Percentiles rank a stretch among this genome's conserved stretches.
These are phyloP conservation scores for Actinomucor elegans DNA, from an alignment of 371 early-diverging fungal species.

Conservation along the genomic window DNA sequence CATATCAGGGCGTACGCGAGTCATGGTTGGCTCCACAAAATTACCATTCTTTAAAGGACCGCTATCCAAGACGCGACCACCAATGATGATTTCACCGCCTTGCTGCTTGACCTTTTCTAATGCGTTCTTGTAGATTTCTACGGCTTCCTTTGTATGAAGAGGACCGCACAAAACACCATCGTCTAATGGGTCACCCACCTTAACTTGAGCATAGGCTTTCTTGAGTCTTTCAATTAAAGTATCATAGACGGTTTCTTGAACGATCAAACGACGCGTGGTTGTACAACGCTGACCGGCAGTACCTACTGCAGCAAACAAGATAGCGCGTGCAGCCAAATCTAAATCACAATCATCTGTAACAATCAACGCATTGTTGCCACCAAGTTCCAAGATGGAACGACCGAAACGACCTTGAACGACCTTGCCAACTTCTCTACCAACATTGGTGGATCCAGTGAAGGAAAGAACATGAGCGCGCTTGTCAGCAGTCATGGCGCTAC, in stretches of 20 bases:
- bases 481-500: constrained; percentile 75
- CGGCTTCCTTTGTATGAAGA: constrained; percentile 86
- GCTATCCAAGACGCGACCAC: constrained; percentile 74
- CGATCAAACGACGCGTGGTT: constrained; percentile 89
- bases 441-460: constrained; percentile 88
- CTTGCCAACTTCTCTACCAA: constrained; percentile 75
- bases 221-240: constrained; percentile 73
- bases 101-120: constrained; percentile 76
- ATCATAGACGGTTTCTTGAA: constrained; percentile 93
- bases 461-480: constrained; percentile 78
- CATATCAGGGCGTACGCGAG: constrained; percentile 72
- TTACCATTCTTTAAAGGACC: constrained; percentile 64
- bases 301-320: constrained; percentile 95
- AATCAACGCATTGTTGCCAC: constrained; percentile 96
- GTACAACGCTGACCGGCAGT: constrained; percentile 98
- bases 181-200: constrained; percentile 89
- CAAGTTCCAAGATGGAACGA: constrained; percentile 85
- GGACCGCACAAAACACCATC: constrained; percentile 91
- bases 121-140: constrained; percentile 73
- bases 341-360: constrained; percentile 94
- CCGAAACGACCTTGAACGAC: constrained; percentile 90
- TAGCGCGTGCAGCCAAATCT: constrained; percentile 86
- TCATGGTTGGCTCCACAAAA: constrained; percentile 96
- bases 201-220: constrained; percentile 88
- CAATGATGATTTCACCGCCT: constrained; percentile 87